These are phyloP conservation scores for Myxozyma mucilagina DNA, from an alignment of 805 yeast species.

Conservation along the genomic window DNA sequence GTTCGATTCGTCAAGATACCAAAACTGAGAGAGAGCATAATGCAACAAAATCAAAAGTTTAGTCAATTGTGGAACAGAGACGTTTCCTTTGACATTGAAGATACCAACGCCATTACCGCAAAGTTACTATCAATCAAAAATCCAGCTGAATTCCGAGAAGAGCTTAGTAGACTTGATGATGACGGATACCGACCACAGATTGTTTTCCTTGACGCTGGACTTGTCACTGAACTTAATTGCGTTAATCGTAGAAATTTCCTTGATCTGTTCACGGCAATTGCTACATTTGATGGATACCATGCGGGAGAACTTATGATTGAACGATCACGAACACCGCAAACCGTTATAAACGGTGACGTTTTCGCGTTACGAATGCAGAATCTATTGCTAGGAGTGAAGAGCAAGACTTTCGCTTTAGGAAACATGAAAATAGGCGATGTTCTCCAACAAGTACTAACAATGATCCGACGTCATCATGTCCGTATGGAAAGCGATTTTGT, in stretches of 20 bases:
- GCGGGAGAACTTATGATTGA: conserved; percentile 97
- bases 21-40: conserved; percentile 7
- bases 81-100: conserved; percentile 32
- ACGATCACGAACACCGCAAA: conserved; percentile 90
- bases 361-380: conserved; percentile 86
- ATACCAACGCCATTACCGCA: conserved; percentile 33
- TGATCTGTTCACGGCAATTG: conserved; percentile 82
- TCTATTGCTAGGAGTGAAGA: conserved; percentile 75
- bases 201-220: conserved; percentile 89
- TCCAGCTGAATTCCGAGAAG: conserved; percentile 27
- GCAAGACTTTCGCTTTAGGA: conserved; percentile 88
- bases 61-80: conserved; percentile 18
- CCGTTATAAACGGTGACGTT: conserved; percentile 78
- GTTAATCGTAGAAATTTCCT: conserved; percentile 79
- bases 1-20: conserved; percentile 61
- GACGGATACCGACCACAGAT: conserved; percentile 78
- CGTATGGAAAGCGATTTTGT: conserved; percentile 97
- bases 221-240: conserved; percentile 84
- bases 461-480: conserved; percentile 94
- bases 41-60: not conserved
- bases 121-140: conserved; percentile 34
- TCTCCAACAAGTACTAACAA: conserved; percentile 77
- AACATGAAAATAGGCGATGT: conserved; percentile 89
- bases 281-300: conserved; percentile 87
- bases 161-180: conserved; percentile 49